A percentile compares a stretch with the other conserved stretches of the same genome.
phyloP scores from a whole-genome alignment of 768 basidiomycete genomes.

The Clitopilus hobsonii region DNA sequence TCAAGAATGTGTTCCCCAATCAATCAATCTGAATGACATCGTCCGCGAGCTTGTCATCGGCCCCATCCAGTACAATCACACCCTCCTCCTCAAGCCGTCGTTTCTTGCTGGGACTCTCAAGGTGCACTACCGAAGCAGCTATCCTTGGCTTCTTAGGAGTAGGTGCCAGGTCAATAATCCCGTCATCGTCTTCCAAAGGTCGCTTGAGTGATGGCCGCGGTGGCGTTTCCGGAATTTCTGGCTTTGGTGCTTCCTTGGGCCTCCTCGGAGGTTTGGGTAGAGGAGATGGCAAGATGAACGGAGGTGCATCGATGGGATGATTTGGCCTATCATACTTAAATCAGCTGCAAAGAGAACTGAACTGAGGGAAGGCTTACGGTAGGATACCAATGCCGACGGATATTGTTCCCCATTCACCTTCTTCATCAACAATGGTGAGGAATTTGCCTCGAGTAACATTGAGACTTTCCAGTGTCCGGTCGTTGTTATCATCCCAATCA shows the following conservation, averaged over 20 bases:
- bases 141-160: constrained; percentile 48
- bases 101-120: constrained; percentile 58
- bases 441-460: constrained; percentile 82
- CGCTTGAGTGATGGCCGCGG: constrained; percentile 44
- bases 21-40: constrained; percentile 57
- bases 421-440: constrained; percentile 85
- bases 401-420: constrained; percentile 69
- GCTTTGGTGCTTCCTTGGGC: constrained; percentile 31
- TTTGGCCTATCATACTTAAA: constrained; percentile 42
- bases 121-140: constrained; percentile 8
- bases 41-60: constrained; percentile 47
- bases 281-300: constrained; percentile 62
- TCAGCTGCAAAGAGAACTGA: background rate
- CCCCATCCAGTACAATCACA: constrained; percentile 58
- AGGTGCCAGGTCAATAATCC: constrained; percentile 50
- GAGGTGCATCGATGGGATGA: constrained; percentile 44
- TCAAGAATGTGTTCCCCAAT: too few relatives aligned
- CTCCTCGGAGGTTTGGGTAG: constrained; percentile 52
- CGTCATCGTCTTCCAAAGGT: constrained; percentile 49
- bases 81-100: constrained; percentile 71
- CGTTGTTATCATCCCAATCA: constrained; percentile 89
- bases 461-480: constrained; percentile 75
- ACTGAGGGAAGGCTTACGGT: constrained; percentile 52
- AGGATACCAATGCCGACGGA: constrained; percentile 63
- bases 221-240: constrained; percentile 37